Evolutionary conservation across 495 filamentous ascomycete species (phyloP).

Genomic region (Lineolata rhizophorae): DNA sequence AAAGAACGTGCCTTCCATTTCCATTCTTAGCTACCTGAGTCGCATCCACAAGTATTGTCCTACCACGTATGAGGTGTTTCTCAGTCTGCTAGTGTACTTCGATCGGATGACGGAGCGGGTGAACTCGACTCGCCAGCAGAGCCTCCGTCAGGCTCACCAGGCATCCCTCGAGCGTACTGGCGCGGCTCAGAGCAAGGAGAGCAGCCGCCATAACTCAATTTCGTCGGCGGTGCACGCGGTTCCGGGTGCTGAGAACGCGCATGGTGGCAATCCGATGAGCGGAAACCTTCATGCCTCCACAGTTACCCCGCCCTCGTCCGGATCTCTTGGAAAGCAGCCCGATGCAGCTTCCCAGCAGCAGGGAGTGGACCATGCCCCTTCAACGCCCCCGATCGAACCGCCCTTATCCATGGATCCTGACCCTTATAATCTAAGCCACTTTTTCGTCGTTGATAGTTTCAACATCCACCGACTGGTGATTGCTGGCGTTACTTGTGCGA

Average conservation of each 20-base stretch:
- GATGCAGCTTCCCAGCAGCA: background rate
- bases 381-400: slow-evolving; percentile 11
- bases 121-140: slow-evolving; percentile 42
- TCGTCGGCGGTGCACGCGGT: slow-evolving; percentile 8
- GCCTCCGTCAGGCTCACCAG: slow-evolving; percentile 23
- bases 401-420: slow-evolving; percentile 17
- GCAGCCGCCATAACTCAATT: slow-evolving; percentile 9
- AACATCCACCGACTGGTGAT: slow-evolving; percentile 97
- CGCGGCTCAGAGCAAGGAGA: slow-evolving; percentile 1
- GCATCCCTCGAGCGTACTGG: slow-evolving; percentile 11
- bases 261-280: no score
- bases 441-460: slow-evolving; percentile 96
- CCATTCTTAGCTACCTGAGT: slow-evolving; percentile 85
- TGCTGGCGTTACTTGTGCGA: slow-evolving; percentile 91
- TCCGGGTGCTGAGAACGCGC: no score
- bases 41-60: slow-evolving; percentile 98
- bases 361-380: no score
- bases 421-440: slow-evolving; percentile 44
- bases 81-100: slow-evolving; percentile 91
- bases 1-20: slow-evolving; percentile 95
- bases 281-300: no score
- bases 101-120: slow-evolving; percentile 97
- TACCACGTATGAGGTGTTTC: slow-evolving; percentile 94
- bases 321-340: slow-evolving; percentile 13
- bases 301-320: slow-evolving; percentile 20